Conservation (phyloP, 257 asterid genomes). For the Leptodermis oblonga region DNA sequence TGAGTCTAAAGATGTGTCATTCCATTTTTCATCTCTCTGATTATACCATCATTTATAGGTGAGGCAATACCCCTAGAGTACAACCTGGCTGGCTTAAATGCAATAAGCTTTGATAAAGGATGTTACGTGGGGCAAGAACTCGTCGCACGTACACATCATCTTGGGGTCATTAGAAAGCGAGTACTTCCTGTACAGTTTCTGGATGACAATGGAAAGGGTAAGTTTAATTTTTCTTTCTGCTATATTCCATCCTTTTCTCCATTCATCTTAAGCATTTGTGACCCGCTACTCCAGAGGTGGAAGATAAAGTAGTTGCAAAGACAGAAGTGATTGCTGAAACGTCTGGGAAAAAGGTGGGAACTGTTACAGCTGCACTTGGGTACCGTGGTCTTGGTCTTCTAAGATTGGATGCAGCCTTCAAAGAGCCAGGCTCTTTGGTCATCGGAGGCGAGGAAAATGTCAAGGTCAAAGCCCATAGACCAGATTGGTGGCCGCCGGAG, state of each 20-base stretch:
- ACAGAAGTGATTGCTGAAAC: constrained; percentile 46
- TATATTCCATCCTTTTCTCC: background rate
- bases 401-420: constrained; percentile 63
- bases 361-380: constrained; percentile 71
- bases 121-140: constrained; percentile 95
- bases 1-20: constrained; percentile 11
- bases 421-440: constrained; percentile 32
- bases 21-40: background rate
- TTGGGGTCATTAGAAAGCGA: constrained; percentile 82
- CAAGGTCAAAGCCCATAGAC: constrained; percentile 47
- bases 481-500: constrained; percentile 94
- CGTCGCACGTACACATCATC: constrained; percentile 84
- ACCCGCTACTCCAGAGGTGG: constrained; percentile 37
- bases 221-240: constrained; percentile 4
- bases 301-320: constrained; percentile 56
- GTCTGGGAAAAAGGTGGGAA: constrained; percentile 62
- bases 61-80: constrained; percentile 89
- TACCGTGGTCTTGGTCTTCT: constrained; percentile 63
- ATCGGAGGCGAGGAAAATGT: constrained; percentile 56
- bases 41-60: constrained; percentile 29
- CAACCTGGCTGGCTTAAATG: constrained; percentile 77
- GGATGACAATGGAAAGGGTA: constrained; percentile 52
- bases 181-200: constrained; percentile 65
- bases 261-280: background rate
- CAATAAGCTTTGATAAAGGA: constrained; percentile 90